Evolutionary conservation across 352 stramenopile genomes (phyloP).

Genomic region (Salisapilia sapeloensis): DNA sequence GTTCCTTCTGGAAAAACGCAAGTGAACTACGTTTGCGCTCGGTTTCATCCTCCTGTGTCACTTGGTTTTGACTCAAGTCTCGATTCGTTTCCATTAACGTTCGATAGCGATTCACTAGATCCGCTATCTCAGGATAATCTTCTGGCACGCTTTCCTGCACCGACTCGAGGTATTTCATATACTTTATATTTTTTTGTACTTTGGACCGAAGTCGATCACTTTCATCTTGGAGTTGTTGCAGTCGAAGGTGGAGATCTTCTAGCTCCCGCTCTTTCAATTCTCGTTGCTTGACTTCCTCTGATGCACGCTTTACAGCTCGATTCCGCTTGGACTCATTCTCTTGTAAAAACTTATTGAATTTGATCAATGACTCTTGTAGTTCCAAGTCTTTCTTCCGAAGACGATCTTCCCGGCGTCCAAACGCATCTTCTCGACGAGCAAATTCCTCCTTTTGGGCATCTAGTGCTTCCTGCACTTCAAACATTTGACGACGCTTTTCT

Average conservation of each 20-base stretch:
- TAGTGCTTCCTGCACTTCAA: constrained; percentile 88
- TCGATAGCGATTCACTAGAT: constrained; percentile 85
- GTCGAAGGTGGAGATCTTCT: constrained; percentile 43
- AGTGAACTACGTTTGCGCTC: constrained; percentile 71
- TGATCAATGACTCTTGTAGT: constrained; percentile 90
- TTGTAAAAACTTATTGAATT: constrained; percentile 89
- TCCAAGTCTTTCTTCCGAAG: constrained; percentile 89
- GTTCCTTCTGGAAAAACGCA: constrained; percentile 75
- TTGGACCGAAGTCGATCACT: constrained; percentile 45
- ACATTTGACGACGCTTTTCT: constrained; percentile 91
- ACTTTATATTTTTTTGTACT: constrained; percentile 74
- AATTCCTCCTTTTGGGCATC: constrained; percentile 91
- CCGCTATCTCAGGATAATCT: constrained; percentile 84
- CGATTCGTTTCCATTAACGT: constrained; percentile 85
- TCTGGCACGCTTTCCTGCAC: constrained; percentile 83
- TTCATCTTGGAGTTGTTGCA: constrained; percentile 43
- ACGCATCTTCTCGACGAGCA: constrained; percentile 77
- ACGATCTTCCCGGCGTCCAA: constrained; percentile 84
- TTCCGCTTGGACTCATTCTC: constrained; percentile 92
- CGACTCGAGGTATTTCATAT: constrained; percentile 74
- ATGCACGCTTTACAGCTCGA: constrained; percentile 81
- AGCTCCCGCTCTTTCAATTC: constrained; percentile 82
- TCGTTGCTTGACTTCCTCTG: constrained; percentile 85
- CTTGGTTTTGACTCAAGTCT: constrained; percentile 55
- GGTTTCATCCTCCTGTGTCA: constrained; percentile 75